Base-by-base conservation (phyloP, 2,329 filamentous ascomycete species). In the Colletotrichum eremochloae region DNA sequence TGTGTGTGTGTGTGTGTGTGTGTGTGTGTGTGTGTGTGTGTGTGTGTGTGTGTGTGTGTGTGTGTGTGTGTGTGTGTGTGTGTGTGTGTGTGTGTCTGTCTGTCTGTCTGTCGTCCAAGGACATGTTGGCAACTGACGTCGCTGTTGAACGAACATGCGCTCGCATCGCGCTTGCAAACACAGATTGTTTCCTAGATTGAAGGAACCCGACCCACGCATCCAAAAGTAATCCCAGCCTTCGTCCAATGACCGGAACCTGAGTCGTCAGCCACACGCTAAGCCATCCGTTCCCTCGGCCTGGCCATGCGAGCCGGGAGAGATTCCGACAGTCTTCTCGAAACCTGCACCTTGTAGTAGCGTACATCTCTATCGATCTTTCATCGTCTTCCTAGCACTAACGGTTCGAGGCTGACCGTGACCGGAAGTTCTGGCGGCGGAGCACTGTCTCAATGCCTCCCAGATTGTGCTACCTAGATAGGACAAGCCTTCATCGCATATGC, bases 271-370 rank as follows among this genome's bases (percentile, higher is more conserved):
- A 15, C 15, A 55, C 53, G 29, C 67, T 65, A 68, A 42, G n/a
- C 61, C 29, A 12, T 58, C 20, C 48, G 53, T 70, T 68, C 46
- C 48, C 48, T 67, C 33, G 38, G n/a, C 63, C 4, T 46, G 53
- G 31, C 67, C 29, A 42, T 60, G 65, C 33, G 52, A 71, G 65
- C 52, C 65, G 58, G 58, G 44, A 48, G 24, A 44, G 33, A 52
- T n/a, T 68, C 66, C 64, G 65, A 63, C 65, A 53, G 50, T 46
- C 68, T 71, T 71, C 68, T 71, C 68, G 64, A 71, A 71, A 68
- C 56, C 48, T 71, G 55, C 63, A 67, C 55, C 63, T 62, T 31
- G n/a, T 55, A 40, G 44, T 42, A 12, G 9, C n/a, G 8, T 7
- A 48, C 46, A 24, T 48, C n/a, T 40, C 33, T 42, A 24, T 63